These are phyloP conservation scores for Colletotrichum sp. DNA, from an alignment of 2,329 filamentous ascomycete genomes.

Conservation along the genomic window DNA sequence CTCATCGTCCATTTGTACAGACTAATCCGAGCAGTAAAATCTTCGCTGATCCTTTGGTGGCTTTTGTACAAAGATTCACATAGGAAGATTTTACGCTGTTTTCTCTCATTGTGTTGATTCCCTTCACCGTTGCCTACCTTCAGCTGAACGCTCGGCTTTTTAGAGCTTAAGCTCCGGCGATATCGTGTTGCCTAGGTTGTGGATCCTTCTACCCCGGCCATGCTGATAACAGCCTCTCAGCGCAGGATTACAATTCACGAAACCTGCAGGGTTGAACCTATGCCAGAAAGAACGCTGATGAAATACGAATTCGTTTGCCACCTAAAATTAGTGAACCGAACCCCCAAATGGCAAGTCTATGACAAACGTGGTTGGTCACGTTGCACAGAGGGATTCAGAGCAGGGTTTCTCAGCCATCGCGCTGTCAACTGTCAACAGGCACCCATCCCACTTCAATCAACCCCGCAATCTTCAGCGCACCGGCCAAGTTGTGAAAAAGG, in stretches of 20 bases:
- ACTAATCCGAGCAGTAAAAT: not conserved
- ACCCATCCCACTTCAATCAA: not conserved
- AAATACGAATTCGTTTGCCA: not conserved
- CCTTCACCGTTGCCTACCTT: not conserved
- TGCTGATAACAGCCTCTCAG: not conserved
- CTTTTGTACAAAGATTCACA: not conserved
- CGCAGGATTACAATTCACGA: not conserved
- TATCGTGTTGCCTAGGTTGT: not conserved
- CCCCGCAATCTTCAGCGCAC: not conserved
- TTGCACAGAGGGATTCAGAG: not conserved
- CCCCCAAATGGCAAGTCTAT: not conserved
- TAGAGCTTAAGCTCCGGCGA: not conserved
- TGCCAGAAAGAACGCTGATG: not conserved
- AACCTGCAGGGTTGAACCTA: not conserved
- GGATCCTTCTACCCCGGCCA: not conserved
- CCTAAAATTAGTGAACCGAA: not conserved
- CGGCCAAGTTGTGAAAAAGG: not conserved
- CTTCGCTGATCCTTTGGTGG: not conserved
- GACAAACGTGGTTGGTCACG: not conserved
- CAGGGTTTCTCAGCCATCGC: not conserved
- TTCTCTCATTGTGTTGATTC: fast-evolving
- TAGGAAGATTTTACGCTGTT: fast-evolving
- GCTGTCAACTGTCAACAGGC: not conserved
- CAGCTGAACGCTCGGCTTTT: not conserved
- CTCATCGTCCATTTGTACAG: fast-evolving